These are phyloP conservation scores for Wickerhamomyces bisporus DNA, from an alignment of 805 yeast species.

Conservation along the genomic window DNA sequence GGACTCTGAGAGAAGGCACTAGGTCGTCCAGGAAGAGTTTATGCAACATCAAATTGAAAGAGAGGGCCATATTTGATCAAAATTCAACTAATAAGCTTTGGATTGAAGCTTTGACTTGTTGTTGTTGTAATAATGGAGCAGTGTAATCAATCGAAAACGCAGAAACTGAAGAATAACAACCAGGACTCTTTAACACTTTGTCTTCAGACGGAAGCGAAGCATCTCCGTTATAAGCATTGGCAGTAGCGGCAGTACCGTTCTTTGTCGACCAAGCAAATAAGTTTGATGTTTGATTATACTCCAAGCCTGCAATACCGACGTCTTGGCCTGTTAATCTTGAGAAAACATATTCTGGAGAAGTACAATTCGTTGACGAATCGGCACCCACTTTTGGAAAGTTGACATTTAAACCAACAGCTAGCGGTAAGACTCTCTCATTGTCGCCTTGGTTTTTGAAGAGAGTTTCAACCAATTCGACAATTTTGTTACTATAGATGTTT, in stretches of 20 bases:
- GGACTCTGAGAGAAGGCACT: too few relatives aligned
- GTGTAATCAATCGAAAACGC: slow-evolving; percentile 42
- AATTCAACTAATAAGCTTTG: slow-evolving; percentile 8
- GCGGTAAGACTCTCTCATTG: slow-evolving; percentile 34
- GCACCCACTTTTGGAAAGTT: slow-evolving; percentile 43
- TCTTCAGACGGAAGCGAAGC: slow-evolving; percentile 40
- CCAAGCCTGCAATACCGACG: slow-evolving; percentile 8
- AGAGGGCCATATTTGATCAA: neutral
- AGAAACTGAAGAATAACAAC: slow-evolving; percentile 40
- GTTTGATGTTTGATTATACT: slow-evolving; percentile 37
- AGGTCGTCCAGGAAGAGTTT: too few relatives aligned
- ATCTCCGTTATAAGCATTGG: slow-evolving; percentile 35
- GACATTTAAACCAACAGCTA: slow-evolving; percentile 41
- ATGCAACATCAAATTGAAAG: too few relatives aligned
- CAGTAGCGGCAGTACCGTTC: slow-evolving; percentile 22
- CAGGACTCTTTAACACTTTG: slow-evolving; percentile 21
- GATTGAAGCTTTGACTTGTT: slow-evolving; percentile 15
- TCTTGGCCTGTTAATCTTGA: slow-evolving; percentile 41
- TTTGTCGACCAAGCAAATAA: slow-evolving; percentile 16
- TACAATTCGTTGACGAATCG: slow-evolving; percentile 32
- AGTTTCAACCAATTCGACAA: slow-evolving; percentile 34
- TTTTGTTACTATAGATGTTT: slow-evolving; percentile 39
- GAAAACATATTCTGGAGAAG: slow-evolving; percentile 36
- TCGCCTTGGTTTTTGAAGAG: slow-evolving; percentile 35
- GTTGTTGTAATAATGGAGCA: slow-evolving; percentile 15